Percentiles rank a stretch among this genome's conserved stretches.
phyloP scores from a whole-genome alignment of 2,329 filamentous ascomycete genomes.

The Phoma sp. region DNA sequence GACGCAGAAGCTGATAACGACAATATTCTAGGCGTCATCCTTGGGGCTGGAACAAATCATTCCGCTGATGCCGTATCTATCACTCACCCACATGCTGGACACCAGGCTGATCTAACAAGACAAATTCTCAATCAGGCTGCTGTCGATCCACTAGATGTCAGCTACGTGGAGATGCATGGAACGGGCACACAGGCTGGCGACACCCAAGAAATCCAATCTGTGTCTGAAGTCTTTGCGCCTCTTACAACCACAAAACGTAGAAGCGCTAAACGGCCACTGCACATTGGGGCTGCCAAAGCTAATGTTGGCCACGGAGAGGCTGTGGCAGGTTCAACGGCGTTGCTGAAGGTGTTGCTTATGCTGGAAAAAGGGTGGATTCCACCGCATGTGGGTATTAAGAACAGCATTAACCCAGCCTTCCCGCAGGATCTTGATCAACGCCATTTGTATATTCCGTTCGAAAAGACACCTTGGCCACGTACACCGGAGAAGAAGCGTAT shows the following conservation, averaged over 20 bases:
- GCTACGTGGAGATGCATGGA: constrained; percentile 38
- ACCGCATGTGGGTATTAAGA: constrained; percentile 73
- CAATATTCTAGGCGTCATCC: constrained; percentile 39
- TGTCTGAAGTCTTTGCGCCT: constrained; percentile 18
- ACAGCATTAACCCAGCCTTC: constrained; percentile 66
- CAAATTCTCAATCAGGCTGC: constrained; percentile 37
- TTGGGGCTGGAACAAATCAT: constrained; percentile 51
- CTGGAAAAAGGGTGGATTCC: constrained; percentile 52
- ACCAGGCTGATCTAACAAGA: constrained; percentile 20
- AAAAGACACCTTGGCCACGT: constrained; percentile 14
- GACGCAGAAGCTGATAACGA: too few relatives aligned
- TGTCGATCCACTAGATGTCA: constrained; percentile 40
- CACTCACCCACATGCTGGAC: constrained; percentile 23
- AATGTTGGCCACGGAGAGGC: constrained; percentile 48
- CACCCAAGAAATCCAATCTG: constrained; percentile 21
- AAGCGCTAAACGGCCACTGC: constrained; percentile 10
- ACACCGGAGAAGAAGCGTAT: constrained; percentile 8
- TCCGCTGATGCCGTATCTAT: constrained; percentile 35
- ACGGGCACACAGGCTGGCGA: constrained; percentile 40
- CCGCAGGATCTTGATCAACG: constrained; percentile 63
- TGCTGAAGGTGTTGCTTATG: constrained; percentile 49
- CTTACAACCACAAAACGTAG: too few relatives aligned
- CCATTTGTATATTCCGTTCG: constrained; percentile 52
- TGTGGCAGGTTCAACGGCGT: constrained; percentile 35
- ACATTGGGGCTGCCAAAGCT: constrained; percentile 41